Base-by-base conservation (phyloP, 2,329 filamentous ascomycete genomes). In the Aspergillus sp. region DNA sequence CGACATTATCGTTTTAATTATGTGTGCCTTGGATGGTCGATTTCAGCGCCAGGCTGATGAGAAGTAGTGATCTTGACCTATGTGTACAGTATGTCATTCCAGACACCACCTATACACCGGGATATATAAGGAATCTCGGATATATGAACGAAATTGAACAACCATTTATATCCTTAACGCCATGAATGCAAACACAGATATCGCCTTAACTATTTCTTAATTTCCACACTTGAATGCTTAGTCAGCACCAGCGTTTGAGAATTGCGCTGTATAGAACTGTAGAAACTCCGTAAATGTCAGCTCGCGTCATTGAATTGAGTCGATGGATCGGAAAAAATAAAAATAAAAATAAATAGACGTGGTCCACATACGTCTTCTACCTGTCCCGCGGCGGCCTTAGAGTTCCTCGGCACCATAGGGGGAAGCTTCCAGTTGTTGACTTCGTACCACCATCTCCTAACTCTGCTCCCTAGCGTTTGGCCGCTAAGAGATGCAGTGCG, bases 401-500 rank as follows among this genome's bases (percentile, higher is more conserved):
- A 60, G 56, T 63, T 64, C n/a, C 59, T 57, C 41, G 66, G 65
- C n/a, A 60, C 51, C 41, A 66, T 41, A 20, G 76, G 68, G 4
- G 89, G 88, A 56, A 93, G 75, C 48, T 83, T 81, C 95, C 95
- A 98, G 68, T 96, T 91, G 71, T 98, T 98, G 17, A 96, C 90
- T 20, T 84, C 85, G 79, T 91, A 97, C 93, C 95, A 99, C 95
- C 93, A 98, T 64, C 92, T 82, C 66, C 95, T 83, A 48, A 95
- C 78, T 64, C 84, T 85, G 6, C 90, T 91, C 20, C 95, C 95
- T 15, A 90, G 78, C 24, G 86, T 87, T 65, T 85, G 86, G 8
- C 95, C 95, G 61, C 86, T 87, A 64, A 96, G 82, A 69, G 87
- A 86, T 13, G 90, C 88, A 57, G 83, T 89, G 59, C 84, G 83